phyloP scores from a whole-genome alignment of 2,329 filamentous ascomycete species.

The Thielaviopsis populi region DNA sequence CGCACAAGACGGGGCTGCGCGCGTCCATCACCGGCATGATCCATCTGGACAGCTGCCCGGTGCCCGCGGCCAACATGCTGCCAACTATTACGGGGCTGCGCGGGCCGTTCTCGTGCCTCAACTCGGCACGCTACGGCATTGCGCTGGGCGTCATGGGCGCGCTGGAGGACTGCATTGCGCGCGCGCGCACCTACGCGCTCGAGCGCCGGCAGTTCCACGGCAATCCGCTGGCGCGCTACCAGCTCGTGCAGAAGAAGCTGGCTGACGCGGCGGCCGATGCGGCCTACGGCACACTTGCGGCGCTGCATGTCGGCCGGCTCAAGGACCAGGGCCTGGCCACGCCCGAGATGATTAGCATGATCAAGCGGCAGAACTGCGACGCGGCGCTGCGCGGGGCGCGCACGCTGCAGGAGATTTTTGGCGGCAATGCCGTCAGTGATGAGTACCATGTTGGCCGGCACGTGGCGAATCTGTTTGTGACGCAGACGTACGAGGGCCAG shows the following conservation, averaged over 20 bases:
- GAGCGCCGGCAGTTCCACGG: conserved; percentile 93
- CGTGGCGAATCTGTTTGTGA: conserved; percentile 91
- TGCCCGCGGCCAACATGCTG: conserved; percentile 86
- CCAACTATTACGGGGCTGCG: conserved; percentile 71
- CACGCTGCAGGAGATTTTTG: conserved; percentile 83
- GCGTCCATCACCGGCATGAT: conserved; percentile 98
- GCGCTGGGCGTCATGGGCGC: conserved; percentile 88
- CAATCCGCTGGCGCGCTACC: conserved; percentile 89
- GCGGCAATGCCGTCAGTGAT: conserved; percentile 94
- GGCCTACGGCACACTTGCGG: conserved; percentile 78
- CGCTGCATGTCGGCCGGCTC: conserved; percentile 76
- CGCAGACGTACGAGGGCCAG: conserved; percentile 95
- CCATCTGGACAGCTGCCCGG: conserved; percentile 78
- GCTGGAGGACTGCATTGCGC: conserved; percentile 74
- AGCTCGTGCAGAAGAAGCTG: conserved; percentile 95
- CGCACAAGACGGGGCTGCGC: conserved; percentile 87
- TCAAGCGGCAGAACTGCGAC: conserved; percentile 97
- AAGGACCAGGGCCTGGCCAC: conserved; percentile 81
- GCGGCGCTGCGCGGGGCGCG: conserved; percentile 66
- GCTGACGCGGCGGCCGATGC: conserved; percentile 85
- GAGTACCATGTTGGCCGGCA: conserved; percentile 93
- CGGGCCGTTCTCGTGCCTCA: conserved; percentile 87
- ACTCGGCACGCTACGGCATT: conserved; percentile 86
- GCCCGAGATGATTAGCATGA: conserved; percentile 93
- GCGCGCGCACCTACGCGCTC: conserved; percentile 73